phyloP scores from a whole-genome alignment of 306 rosid species.

The Trifolium subterraneum region DNA sequence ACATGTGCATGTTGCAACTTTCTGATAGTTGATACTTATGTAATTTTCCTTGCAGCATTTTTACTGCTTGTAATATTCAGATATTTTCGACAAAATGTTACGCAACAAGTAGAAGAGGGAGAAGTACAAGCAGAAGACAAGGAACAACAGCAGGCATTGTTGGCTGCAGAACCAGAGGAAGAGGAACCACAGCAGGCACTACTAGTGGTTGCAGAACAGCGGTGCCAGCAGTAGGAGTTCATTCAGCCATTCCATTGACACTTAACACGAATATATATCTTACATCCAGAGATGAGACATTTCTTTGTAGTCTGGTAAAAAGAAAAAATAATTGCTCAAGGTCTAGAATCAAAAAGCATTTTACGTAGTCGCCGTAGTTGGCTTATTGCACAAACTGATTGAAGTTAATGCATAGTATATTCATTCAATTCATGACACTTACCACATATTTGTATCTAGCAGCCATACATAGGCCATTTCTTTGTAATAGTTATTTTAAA shows the following conservation, averaged over 20 bases:
- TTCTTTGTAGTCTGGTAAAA: not conserved
- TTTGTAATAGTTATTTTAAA: constrained; percentile 17
- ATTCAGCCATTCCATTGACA: constrained; percentile 10
- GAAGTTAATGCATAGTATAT: constrained; percentile 17
- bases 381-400: constrained; percentile 31
- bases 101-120: constrained; percentile 47
- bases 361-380: constrained; percentile 16
- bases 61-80: constrained; percentile 66
- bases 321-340: too few relatives aligned
- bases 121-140: constrained; percentile 49
- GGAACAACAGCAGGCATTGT: constrained; percentile 48
- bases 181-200: constrained; percentile 33
- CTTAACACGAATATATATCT: not conserved
- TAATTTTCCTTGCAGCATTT: constrained; percentile 65
- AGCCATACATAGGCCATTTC: constrained; percentile 17
- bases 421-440: constrained; percentile 24
- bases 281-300: not conserved
- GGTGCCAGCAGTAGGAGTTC: constrained; percentile 32
- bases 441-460: constrained; percentile 19
- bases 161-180: constrained; percentile 44
- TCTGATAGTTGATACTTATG: constrained; percentile 29
- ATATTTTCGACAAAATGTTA: constrained; percentile 58
- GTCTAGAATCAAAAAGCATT: too few relatives aligned
- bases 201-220: constrained; percentile 35
- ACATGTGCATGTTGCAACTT: not conserved